Evolutionary conservation across 2,329 filamentous ascomycete genomes (phyloP).

Genomic region (Rhynchosporium agropyri): DNA sequence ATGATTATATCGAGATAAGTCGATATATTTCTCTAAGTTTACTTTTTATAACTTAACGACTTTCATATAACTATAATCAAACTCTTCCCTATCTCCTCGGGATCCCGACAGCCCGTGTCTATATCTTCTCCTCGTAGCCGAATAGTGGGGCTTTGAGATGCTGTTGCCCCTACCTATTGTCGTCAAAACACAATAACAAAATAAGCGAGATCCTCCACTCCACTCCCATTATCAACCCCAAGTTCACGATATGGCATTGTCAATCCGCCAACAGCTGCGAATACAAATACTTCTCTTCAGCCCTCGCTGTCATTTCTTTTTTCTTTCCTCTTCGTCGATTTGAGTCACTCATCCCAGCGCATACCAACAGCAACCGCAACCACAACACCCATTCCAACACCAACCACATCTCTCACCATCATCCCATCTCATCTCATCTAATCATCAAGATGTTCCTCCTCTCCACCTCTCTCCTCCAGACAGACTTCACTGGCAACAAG

Average conservation of each 20-base stretch:
- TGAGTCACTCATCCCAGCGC: conserved; percentile 3
- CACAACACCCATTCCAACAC: not conserved
- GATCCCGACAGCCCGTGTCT: not conserved
- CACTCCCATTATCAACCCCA: not conserved
- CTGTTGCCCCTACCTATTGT: not conserved
- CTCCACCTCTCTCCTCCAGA: too few species aligned
- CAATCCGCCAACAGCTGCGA: not conserved
- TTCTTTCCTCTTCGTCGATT: conserved; percentile 2
- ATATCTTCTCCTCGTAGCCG: not conserved
- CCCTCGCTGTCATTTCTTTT: not conserved
- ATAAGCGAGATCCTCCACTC: not conserved
- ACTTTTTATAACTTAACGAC: not conserved
- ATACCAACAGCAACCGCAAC: not conserved
- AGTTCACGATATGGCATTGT: not conserved
- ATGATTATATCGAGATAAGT: not conserved
- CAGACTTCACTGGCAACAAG: too few species aligned
- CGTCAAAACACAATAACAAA: not conserved
- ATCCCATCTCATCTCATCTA: not conserved
- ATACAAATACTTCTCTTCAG: not conserved
- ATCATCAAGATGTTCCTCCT: not conserved
- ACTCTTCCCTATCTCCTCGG: not conserved
- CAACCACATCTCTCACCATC: not conserved
- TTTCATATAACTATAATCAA: not conserved
- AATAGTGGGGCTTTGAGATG: not conserved
- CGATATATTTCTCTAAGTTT: not conserved